Evolutionary conservation across 2,329 filamentous ascomycete genomes (phyloP).

Genomic region (Calycina marina): DNA sequence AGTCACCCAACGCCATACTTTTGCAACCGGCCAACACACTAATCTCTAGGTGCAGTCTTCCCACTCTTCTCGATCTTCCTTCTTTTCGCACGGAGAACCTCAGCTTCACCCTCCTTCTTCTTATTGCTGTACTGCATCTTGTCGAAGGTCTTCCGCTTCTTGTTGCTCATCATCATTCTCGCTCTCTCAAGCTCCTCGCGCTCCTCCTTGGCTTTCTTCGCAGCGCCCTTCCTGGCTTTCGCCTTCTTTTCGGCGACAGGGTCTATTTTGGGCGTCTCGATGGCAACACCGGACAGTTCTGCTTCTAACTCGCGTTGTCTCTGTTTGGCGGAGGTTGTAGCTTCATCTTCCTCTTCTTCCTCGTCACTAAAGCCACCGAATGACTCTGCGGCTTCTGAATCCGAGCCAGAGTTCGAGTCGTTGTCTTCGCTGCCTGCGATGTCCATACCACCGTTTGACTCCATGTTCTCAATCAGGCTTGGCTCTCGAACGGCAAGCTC

Average conservation of each 20-base stretch:
- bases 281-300: constrained; percentile 60
- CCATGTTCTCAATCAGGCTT: constrained; percentile 11
- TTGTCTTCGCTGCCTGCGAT: constrained; percentile 22
- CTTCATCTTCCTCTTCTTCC: constrained; percentile 42
- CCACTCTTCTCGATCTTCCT: constrained; percentile 63
- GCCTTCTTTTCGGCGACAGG: constrained; percentile 50
- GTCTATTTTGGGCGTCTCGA: constrained; percentile 35
- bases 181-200: constrained; percentile 80
- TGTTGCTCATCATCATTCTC: constrained; percentile 97
- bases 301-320: constrained; percentile 88
- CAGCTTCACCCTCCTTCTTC: constrained; percentile 81
- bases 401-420: constrained; percentile 26
- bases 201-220: constrained; percentile 58
- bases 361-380: constrained; percentile 24
- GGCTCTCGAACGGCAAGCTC: constrained; percentile 35
- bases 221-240: constrained; percentile 53
- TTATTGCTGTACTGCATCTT: constrained; percentile 95
- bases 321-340: constrained; percentile 45
- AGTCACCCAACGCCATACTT: constrained; percentile 16
- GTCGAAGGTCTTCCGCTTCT: constrained; percentile 94
- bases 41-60: constrained; percentile 16
- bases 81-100: constrained; percentile 76
- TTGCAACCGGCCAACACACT: constrained; percentile 3
- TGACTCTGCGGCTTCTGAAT: constrained; percentile 16
- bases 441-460: constrained; percentile 18